phyloP scores from a whole-genome alignment of 2,329 filamentous ascomycete genomes.

The Monosporascus sp. region DNA sequence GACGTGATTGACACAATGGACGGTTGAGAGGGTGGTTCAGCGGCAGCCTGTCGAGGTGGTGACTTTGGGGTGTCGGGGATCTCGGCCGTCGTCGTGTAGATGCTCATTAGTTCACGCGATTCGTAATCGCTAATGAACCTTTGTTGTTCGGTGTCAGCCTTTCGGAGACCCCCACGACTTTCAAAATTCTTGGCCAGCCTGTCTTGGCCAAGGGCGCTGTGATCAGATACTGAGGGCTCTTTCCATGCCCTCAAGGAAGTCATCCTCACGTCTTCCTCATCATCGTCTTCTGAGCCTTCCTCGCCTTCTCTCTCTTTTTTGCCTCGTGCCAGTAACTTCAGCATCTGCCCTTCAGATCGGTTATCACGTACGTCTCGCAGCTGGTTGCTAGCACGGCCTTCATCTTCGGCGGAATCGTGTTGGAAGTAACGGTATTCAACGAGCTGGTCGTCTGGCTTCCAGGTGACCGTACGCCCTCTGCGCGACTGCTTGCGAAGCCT shows the following conservation, averaged over 20 bases:
- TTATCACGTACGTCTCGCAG: conserved; percentile 68
- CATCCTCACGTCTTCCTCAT: conserved; percentile 52
- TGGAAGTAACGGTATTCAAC: conserved; percentile 65
- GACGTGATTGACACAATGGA: conserved; percentile 33
- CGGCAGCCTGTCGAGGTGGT: conserved; percentile 33
- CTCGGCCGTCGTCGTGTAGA: conserved; percentile 49
- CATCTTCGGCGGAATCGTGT: conserved; percentile 66
- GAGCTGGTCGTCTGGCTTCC: conserved; percentile 62
- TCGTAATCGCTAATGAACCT: conserved; percentile 52
- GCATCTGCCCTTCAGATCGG: conserved; percentile 65
- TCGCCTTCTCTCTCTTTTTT: conserved; percentile 54
- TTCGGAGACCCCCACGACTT: conserved; percentile 48
- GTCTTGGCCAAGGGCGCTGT: conserved; percentile 41
- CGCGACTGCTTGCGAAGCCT: conserved; percentile 68
- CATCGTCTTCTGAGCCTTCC: conserved; percentile 37
- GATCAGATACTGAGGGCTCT: conserved; percentile 42
- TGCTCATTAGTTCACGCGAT: conserved; percentile 54
- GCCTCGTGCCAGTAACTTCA: conserved; percentile 50
- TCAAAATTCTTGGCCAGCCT: conserved; percentile 43
- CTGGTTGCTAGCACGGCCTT: conserved; percentile 62
- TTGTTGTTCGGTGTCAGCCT: conserved; percentile 51
- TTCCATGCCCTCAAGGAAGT: conserved; percentile 48
- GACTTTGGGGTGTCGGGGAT: conserved; percentile 54
- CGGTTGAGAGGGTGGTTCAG: conserved; percentile 13
- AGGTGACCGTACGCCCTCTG: conserved; percentile 64